A percentile compares a stretch with the other conserved stretches of the same genome.
Conservation (phyloP, 345 rosid species). For the Eutrema yunnanense region DNA sequence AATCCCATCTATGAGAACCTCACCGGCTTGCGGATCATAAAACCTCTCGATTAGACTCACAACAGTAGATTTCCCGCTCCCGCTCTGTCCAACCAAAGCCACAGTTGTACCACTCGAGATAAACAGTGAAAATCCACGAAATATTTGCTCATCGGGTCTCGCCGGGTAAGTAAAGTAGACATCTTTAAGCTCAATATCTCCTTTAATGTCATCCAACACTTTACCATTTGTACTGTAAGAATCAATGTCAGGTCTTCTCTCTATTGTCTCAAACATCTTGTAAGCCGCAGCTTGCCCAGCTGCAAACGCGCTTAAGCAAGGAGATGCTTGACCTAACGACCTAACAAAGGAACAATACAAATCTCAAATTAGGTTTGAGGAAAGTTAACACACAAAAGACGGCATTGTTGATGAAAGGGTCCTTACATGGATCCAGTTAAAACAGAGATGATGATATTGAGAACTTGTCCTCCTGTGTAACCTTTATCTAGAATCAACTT, state of each 20-base stretch:
- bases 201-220: slow-evolving; percentile 34
- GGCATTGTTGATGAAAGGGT: neutral
- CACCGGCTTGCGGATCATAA: slow-evolving; percentile 54
- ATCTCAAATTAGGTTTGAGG: neutral
- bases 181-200: slow-evolving; percentile 50
- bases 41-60: slow-evolving; percentile 62
- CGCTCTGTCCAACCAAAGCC: slow-evolving; percentile 69
- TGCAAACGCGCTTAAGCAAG: slow-evolving; percentile 46
- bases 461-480: slow-evolving; percentile 62
- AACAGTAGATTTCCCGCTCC: slow-evolving; percentile 65
- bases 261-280: slow-evolving; percentile 56
- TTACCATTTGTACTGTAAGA: slow-evolving; percentile 38
- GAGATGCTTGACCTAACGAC: slow-evolving; percentile 69
- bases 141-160: slow-evolving; percentile 53
- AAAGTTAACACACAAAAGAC: neutral
- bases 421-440: slow-evolving; percentile 78
- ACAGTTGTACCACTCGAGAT: slow-evolving; percentile 49
- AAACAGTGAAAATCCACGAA: slow-evolving; percentile 44
- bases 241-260: slow-evolving; percentile 52
- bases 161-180: slow-evolving; percentile 58
- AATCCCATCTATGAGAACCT: slow-evolving; percentile 52
- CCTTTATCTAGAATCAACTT: slow-evolving; percentile 72
- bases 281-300: slow-evolving; percentile 60
- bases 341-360: slow-evolving; percentile 22
- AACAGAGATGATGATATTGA: slow-evolving; percentile 68